Conservation (phyloP, 1,284 basidiomycete genomes). For the Ceratobasidium sp. region DNA sequence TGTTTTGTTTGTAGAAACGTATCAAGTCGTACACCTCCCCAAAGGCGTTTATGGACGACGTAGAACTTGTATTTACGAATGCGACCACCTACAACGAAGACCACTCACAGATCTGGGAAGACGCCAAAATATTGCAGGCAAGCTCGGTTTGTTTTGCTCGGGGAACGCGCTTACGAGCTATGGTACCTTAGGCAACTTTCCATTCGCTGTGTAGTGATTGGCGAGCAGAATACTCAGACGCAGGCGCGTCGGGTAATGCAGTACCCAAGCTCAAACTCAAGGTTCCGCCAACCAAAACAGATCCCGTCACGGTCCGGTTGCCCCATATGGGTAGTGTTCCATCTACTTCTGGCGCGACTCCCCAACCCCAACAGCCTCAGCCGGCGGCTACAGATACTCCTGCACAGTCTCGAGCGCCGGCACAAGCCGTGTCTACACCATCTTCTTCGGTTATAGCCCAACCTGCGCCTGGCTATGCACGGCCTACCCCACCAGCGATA, state of each 20-base stretch:
- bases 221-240: conserved; percentile 33
- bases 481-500: conserved; percentile 27
- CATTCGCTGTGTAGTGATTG: conserved; percentile 28
- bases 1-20: conserved; percentile 62
- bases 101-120: conserved; percentile 76
- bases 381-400: background rate
- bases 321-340: background rate
- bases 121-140: conserved; percentile 69
- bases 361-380: conserved; percentile 28
- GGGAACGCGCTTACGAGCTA: background rate
- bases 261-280: conserved; percentile 40
- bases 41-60: conserved; percentile 80
- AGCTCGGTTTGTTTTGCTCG: conserved; percentile 46
- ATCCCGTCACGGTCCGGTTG: conserved; percentile 16
- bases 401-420: background rate
- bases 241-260: conserved; percentile 6
- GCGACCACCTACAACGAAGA: conserved; percentile 83
- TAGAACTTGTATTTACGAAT: conserved; percentile 91
- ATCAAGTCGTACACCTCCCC: conserved; percentile 72
- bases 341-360: background rate
- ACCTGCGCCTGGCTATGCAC: conserved; percentile 20
- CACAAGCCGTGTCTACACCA: conserved; percentile 7
- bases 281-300: conserved; percentile 28
- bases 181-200: conserved; percentile 13
- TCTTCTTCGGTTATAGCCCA: conserved; percentile 17